A percentile compares a stretch with the other conserved stretches of the same genome.
Conservation (phyloP, 2,329 filamentous ascomycete genomes). For the Ophiobolus disseminans region DNA sequence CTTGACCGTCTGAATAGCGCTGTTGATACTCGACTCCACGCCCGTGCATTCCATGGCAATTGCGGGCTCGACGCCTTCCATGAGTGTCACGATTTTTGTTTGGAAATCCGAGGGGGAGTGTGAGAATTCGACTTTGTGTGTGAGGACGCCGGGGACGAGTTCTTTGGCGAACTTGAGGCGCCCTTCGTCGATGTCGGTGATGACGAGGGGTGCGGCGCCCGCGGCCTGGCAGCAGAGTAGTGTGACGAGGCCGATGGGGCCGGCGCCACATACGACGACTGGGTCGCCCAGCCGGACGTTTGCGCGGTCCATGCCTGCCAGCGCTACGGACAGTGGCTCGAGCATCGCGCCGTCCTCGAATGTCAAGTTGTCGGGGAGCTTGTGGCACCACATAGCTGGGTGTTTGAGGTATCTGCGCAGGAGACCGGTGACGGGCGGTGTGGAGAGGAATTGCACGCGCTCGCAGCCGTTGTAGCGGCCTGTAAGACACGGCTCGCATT, state of each 20-base stretch:
- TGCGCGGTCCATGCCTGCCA: constrained; percentile 86
- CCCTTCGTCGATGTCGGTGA: constrained; percentile 92
- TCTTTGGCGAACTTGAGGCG: constrained; percentile 84
- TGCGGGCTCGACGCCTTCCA: constrained; percentile 81
- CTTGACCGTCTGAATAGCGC: constrained; percentile 87
- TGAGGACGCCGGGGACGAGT: constrained; percentile 78
- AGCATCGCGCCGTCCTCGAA: constrained; percentile 91
- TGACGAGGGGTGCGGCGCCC: constrained; percentile 87
- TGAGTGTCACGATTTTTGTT: constrained; percentile 69
- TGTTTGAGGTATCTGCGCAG: constrained; percentile 94
- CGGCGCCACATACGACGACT: constrained; percentile 88
- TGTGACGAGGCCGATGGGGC: constrained; percentile 90
- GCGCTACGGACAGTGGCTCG: constrained; percentile 86
- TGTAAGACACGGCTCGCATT: constrained; percentile 88
- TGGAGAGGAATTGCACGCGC: constrained; percentile 83
- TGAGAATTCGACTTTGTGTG: constrained; percentile 72
- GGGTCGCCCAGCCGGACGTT: constrained; percentile 83
- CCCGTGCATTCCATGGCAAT: constrained; percentile 93
- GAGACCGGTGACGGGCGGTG: constrained; percentile 85
- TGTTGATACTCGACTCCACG: constrained; percentile 84
- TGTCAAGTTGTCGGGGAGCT: constrained; percentile 83
- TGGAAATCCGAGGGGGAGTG: constrained; percentile 71
- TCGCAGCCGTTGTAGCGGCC: constrained; percentile 97
- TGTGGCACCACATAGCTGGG: constrained; percentile 93
- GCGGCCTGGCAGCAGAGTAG: constrained; percentile 84